Base-by-base conservation (phyloP, 116 monocot species). In the Zostera marina region DNA sequence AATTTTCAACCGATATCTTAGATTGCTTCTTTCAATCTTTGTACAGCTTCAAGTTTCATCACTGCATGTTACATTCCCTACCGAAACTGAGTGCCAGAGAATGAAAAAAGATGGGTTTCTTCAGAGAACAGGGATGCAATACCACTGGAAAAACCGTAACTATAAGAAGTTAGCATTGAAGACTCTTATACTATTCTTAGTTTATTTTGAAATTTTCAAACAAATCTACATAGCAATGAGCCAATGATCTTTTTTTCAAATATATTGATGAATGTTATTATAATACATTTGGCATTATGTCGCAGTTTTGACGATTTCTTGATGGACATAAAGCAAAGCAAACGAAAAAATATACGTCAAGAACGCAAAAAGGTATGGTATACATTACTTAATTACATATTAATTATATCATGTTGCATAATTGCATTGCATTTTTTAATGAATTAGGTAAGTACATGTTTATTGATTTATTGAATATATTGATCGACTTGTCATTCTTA, bases 241-340 rank as follows among this genome's bases (percentile, higher is more conserved):
- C 0, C 4, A 32, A 32, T 32, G 32, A 32, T 5, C 32, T 5
- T 32, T 32, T 32, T 32, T 32, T 32, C 32, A 3, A 32, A 32
- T 32, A 32, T 32, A 32, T 32, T 3, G 32, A 32, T 32, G 32
- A 5, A 9, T 13, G 32, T 55, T 21, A 14, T 26, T 55, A 19
- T 22, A 22, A 59, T 42, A 59, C 23, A 44, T 17, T 41, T n/a
- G n/a, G 20, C 59, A 59, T 44, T 53, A 57, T 66, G 45, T 32
- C 22, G 26, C 56, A 96, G 96, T 66, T 96, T 96, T 70, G 85
- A 96, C 66, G 96, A 96, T 25, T 96, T 96, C 71, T 76, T 96
- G 74, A 88, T 85, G 96, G 96, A 96, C 74, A 73, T 96, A 82
- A 96, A 82, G 67, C 89, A 88, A 74, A 82, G 70, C 61, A 96